phyloP scores from a whole-genome alignment of 2,329 filamentous ascomycete genomes.

The Huntiella decipiens region DNA sequence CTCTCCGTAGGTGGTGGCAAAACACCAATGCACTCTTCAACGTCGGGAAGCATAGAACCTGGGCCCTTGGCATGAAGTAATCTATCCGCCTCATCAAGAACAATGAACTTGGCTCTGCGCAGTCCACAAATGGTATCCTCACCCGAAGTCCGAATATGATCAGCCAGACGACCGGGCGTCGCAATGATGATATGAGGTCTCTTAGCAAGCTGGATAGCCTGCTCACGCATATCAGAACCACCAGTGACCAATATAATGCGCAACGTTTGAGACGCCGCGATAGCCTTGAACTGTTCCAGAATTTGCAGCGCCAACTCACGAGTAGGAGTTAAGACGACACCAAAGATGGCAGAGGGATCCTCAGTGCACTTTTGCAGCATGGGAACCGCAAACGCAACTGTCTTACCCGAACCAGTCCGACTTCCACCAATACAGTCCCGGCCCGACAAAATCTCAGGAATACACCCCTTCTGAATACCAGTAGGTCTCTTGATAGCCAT shows the following conservation, averaged over 20 bases:
- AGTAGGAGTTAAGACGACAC: constrained; percentile 73
- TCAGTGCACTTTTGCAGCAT: constrained; percentile 87
- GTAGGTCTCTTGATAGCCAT: constrained; percentile 77
- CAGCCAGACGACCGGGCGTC: constrained; percentile 78
- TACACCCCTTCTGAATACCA: constrained; percentile 79
- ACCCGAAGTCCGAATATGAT: constrained; percentile 82
- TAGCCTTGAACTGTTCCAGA: constrained; percentile 86
- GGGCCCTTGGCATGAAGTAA: constrained; percentile 53
- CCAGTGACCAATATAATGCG: constrained; percentile 83
- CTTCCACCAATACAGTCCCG: constrained; percentile 90
- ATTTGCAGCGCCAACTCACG: constrained; percentile 89
- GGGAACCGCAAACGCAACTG: constrained; percentile 83
- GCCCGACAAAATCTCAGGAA: constrained; percentile 79
- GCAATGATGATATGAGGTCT: constrained; percentile 86
- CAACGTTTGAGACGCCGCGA: constrained; percentile 70
- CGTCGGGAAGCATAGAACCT: constrained; percentile 85
- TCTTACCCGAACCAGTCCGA: constrained; percentile 91
- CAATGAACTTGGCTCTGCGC: constrained; percentile 60
- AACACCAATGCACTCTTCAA: constrained; percentile 69
- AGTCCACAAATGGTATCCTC: constrained; percentile 77
- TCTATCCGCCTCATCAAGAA: constrained; percentile 90
- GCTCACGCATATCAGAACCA: constrained; percentile 76
- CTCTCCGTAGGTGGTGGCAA: constrained; percentile 59
- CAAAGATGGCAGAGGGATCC: constrained; percentile 83
- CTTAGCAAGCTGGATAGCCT: constrained; percentile 66